Evolutionary conservation across 2,329 filamentous ascomycete genomes (phyloP), one percentile per base, ranked within the genome.

Genomic region (Chaetomium globosum): DNA sequence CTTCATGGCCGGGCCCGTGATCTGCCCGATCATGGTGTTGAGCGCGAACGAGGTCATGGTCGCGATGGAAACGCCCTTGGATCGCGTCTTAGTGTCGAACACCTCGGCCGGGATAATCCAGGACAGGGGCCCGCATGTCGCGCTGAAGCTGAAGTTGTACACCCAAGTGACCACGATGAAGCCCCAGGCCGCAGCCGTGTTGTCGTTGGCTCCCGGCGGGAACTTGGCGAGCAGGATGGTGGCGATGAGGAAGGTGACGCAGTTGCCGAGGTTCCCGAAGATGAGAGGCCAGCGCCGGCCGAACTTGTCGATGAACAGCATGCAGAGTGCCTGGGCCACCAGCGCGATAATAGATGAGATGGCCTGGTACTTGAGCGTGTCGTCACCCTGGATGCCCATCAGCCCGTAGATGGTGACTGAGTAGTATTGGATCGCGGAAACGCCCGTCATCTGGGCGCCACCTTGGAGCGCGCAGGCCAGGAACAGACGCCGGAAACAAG

Each of bases 141-240:
- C 61, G 61, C 61, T 64, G 57, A 66, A 93, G 51, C 83, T 88
- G 79, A 92, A 89, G 77, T 93, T 93, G 81, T 91, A 93, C 1
- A 91, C 74, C 90, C 90, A 93, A 1, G 90, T 93, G 71, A 87
- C 83, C 63, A 85, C 81, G 67, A 93, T 93, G 76, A 93, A 94
- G 1, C 86, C 89, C 65, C 65, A 66, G 8, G 65, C 65, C 4
- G 65, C 65, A 2, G 65, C 61, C 43, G 53, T 53, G 58, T 63
- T 63, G 48, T 49, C 26, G 66, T 85, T 87, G 62, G 89, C 80
- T 0, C 84, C 84, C 43, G 86, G 76, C 1, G 89, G 89, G 75
- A 88, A 93, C 33, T 76, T 71, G 52, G 81, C 75, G 76, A 82
- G 77, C 28, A 86, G 75, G 31, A 82, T 72, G 12, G 83, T 84